These are phyloP conservation scores for Phytophthora fragariaefolia DNA, from an alignment of 352 stramenopile genomes.

Conservation along the genomic window DNA sequence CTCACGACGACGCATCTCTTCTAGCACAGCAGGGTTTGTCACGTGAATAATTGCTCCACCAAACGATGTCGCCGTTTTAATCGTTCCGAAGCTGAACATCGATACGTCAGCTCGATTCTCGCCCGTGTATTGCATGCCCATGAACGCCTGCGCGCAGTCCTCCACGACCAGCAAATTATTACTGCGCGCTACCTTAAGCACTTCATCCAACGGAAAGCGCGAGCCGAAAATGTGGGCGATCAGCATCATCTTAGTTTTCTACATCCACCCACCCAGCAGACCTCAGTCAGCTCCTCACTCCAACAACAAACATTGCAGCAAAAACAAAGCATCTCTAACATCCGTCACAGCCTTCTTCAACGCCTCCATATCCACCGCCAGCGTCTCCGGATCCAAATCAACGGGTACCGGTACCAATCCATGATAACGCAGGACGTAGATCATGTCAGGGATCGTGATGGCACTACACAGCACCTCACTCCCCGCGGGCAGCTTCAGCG, in stretches of 20 bases:
- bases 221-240: constrained; percentile 88
- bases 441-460: constrained; percentile 89
- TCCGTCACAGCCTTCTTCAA: constrained; percentile 54
- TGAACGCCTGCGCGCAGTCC: constrained; percentile 83
- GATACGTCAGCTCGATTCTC: constrained; percentile 70
- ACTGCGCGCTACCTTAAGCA: constrained; percentile 56
- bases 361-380: constrained; percentile 60
- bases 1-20: constrained; percentile 76
- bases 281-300: constrained; percentile 1
- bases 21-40: constrained; percentile 54
- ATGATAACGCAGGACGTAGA: constrained; percentile 80
- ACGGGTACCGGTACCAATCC: constrained; percentile 76
- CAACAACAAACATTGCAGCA: not conserved
- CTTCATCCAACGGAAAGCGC: constrained; percentile 57
- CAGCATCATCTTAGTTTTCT: constrained; percentile 74
- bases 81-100: constrained; percentile 91
- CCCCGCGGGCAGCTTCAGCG: constrained; percentile 66
- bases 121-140: constrained; percentile 68
- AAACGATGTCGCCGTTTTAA: constrained; percentile 88
- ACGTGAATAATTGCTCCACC: constrained; percentile 74
- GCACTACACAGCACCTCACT: constrained; percentile 83
- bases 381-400: constrained; percentile 70
- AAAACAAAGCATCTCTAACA: constrained; percentile 27
- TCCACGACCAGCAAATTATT: constrained; percentile 74
- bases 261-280: constrained; percentile 1